Percentiles rank a stretch among this genome's conserved stretches.
These are phyloP conservation scores for Clonostachys sp. DNA, from an alignment of 2,329 filamentous ascomycete genomes.

Conservation along the genomic window DNA sequence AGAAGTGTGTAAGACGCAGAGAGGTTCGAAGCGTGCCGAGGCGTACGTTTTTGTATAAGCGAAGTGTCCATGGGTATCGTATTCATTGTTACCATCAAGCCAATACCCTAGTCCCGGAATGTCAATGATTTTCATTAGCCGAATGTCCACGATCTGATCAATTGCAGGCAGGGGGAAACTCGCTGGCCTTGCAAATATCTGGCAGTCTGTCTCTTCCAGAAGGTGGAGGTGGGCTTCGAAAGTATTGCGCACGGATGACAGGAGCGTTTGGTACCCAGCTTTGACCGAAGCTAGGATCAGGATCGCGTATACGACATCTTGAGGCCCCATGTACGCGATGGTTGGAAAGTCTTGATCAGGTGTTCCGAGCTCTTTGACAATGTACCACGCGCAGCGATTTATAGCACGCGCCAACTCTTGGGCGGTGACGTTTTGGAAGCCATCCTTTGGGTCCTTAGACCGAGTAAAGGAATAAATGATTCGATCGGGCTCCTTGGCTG, in stretches of 20 bases:
- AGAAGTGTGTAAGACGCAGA: conserved; percentile 26
- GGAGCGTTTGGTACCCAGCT: conserved; percentile 31
- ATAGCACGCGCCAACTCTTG: conserved; percentile 18
- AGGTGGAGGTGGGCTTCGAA: conserved; percentile 17
- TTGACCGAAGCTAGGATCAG: conserved; percentile 32
- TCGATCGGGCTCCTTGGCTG: conserved; percentile 16
- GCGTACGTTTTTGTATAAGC: conserved; percentile 21
- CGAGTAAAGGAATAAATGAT: conserved; percentile 29
- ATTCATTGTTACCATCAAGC: conserved; percentile 1
- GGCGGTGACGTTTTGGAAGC: conserved; percentile 20
- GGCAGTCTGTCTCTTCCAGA: conserved; percentile 16
- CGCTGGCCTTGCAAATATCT: conserved; percentile 11
- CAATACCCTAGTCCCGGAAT: conserved; percentile 12
- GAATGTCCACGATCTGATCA: conserved; percentile 7
- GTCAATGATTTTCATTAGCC: conserved; percentile 11
- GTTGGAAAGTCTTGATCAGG: conserved; percentile 20
- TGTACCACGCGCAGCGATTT: conserved; percentile 20
- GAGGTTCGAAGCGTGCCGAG: conserved; percentile 18
- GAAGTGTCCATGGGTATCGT: conserved; percentile 9
- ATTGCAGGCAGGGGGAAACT: conserved; percentile 12
- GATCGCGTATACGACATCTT: conserved; percentile 29
- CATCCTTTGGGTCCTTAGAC: conserved; percentile 12
- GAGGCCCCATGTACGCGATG: conserved; percentile 23
- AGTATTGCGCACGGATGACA: conserved; percentile 22
- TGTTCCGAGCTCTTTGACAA: conserved; percentile 18